phyloP scores from a whole-genome alignment of 2,329 filamentous ascomycete genomes.

The Colletotrichum sp. region DNA sequence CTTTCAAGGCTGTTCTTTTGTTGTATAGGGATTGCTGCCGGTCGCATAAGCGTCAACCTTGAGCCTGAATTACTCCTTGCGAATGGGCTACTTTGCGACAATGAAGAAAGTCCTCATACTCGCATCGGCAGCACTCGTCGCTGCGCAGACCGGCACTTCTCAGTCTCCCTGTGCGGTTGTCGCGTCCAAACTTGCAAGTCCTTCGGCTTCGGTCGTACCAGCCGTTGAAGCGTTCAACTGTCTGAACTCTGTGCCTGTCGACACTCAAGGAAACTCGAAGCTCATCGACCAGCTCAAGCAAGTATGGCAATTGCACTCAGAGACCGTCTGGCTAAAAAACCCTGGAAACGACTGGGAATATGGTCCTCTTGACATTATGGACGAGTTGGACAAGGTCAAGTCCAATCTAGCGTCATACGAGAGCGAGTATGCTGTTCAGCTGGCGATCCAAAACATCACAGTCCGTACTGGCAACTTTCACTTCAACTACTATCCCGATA shows the following conservation, averaged over 20 bases:
- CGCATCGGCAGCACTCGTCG: background rate
- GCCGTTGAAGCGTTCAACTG: background rate
- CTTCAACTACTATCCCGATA: background rate
- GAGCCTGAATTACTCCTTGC: background rate
- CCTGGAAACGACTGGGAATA: background rate
- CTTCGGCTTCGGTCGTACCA: background rate
- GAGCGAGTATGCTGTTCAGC: background rate
- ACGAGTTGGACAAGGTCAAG: background rate
- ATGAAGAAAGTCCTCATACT: background rate
- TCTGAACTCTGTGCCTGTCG: background rate
- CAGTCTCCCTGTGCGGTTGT: background rate
- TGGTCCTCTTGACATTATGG: background rate
- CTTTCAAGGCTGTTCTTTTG: background rate
- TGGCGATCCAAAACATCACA: background rate
- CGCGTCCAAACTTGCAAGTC: background rate
- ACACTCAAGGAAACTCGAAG: background rate
- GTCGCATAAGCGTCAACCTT: background rate
- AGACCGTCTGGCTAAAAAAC: background rate
- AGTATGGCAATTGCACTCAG: background rate
- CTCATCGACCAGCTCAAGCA: background rate
- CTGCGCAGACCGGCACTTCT: background rate
- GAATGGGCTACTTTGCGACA: background rate
- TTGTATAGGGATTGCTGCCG: background rate
- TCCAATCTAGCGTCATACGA: background rate
- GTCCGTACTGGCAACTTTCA: background rate